Conservation (phyloP, 1,284 basidiomycete genomes). For the Gymnopus androsaceus region DNA sequence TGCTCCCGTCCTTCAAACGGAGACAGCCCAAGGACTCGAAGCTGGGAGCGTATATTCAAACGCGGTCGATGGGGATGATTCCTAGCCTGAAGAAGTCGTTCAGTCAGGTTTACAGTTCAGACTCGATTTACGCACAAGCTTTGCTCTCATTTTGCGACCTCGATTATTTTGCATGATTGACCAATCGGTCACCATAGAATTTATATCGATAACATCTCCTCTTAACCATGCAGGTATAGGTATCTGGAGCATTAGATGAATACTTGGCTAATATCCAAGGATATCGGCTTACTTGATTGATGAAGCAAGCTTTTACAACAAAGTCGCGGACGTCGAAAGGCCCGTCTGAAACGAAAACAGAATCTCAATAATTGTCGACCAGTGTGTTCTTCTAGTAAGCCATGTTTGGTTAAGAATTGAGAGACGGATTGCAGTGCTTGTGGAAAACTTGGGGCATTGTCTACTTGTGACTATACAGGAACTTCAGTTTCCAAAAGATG, state of each 20-base stretch:
- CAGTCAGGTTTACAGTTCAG: background rate
- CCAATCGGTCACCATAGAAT: slow-evolving; percentile 56
- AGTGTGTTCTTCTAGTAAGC: slow-evolving; percentile 60
- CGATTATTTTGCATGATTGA: slow-evolving; percentile 1
- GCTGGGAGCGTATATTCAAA: slow-evolving; percentile 61
- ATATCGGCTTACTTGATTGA: slow-evolving; percentile 61
- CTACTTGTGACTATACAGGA: slow-evolving; percentile 69
- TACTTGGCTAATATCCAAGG: slow-evolving; percentile 21
- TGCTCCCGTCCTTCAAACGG: slow-evolving; percentile 83
- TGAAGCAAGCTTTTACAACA: slow-evolving; percentile 83
- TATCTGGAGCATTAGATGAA: slow-evolving; percentile 47
- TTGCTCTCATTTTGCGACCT: slow-evolving; percentile 5
- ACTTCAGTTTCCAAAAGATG: slow-evolving; percentile 11
- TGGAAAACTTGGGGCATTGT: slow-evolving; percentile 76
- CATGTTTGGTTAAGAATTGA: slow-evolving; percentile 68
- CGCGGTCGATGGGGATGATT: slow-evolving; percentile 6
- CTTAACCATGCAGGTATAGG: slow-evolving; percentile 69
- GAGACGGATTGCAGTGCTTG: slow-evolving; percentile 67
- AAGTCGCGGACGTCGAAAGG: slow-evolving; percentile 86
- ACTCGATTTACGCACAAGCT: slow-evolving; percentile 10
- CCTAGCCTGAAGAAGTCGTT: background rate
- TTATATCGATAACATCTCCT: slow-evolving; percentile 71
- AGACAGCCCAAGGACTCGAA: slow-evolving; percentile 57
- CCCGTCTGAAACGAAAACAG: slow-evolving; percentile 79
- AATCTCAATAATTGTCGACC: slow-evolving; percentile 60